Conservation (phyloP, 164 flowering plant species). For the Nymphaea thermarum region DNA sequence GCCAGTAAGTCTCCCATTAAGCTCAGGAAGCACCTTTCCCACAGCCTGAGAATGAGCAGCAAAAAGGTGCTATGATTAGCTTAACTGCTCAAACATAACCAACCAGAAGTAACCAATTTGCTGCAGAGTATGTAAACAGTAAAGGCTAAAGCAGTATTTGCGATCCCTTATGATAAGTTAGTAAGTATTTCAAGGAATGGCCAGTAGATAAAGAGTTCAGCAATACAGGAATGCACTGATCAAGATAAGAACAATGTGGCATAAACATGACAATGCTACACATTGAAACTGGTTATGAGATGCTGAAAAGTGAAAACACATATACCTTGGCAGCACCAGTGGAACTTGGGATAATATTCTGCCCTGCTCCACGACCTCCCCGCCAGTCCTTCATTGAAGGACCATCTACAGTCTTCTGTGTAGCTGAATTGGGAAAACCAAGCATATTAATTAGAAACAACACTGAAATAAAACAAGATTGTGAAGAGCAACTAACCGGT, state of each 20-base stretch:
- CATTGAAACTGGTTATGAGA: neutral
- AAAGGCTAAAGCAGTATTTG: no score
- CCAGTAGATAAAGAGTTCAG: no score
- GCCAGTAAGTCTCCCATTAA: conserved; percentile 96
- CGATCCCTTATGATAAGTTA: no score
- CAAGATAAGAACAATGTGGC: no score
- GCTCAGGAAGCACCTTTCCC: conserved; percentile 94
- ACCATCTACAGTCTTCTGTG: conserved; percentile 97
- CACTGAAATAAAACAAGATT: neutral
- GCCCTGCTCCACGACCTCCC: conserved; percentile 95
- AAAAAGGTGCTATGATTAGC: no score
- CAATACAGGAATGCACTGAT: no score
- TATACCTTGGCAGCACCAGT: conserved; percentile 98
- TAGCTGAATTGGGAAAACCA: conserved; percentile 47
- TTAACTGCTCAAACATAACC: no score
- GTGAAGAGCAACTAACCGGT: conserved; percentile 47
- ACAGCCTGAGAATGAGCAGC: conserved; percentile 48
- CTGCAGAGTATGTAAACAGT: no score
- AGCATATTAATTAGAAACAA: neutral
- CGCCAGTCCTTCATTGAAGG: conserved; percentile 99
- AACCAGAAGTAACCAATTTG: no score
- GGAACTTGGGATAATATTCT: conserved; percentile 96
- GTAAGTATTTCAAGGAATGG: no score
- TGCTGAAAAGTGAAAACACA: neutral
- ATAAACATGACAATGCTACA: neutral